Conservation (phyloP, 257 asterid species). For the Anisodus acutangulus region DNA sequence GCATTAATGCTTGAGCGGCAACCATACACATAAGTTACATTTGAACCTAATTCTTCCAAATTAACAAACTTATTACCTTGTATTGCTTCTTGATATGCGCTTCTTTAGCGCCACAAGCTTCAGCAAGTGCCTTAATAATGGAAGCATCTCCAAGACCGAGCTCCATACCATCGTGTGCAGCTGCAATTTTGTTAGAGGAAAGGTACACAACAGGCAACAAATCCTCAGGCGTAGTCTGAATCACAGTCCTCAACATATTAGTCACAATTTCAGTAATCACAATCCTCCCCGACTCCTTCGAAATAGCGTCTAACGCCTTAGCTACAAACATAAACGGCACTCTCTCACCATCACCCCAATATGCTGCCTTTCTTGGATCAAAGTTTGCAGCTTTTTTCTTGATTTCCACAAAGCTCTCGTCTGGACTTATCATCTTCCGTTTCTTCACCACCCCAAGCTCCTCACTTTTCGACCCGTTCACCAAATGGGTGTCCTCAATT, state of each 20-base stretch:
- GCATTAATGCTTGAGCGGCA: neutral
- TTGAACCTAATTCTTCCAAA: neutral
- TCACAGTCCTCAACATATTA: constrained; percentile 88
- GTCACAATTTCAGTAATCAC: constrained; percentile 83
- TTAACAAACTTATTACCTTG: constrained; percentile 49
- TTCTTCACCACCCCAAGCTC: constrained; percentile 51
- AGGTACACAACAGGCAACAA: constrained; percentile 78
- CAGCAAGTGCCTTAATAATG: constrained; percentile 84
- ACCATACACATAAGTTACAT: neutral
- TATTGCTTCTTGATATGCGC: constrained; percentile 75
- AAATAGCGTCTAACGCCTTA: constrained; percentile 78
- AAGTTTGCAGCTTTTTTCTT: constrained; percentile 69
- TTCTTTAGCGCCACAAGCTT: constrained; percentile 89
- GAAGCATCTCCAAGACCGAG: constrained; percentile 93
- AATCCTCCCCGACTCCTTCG: constrained; percentile 78
- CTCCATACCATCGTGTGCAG: constrained; percentile 92
- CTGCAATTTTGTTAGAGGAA: constrained; percentile 68
- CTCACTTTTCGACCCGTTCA: constrained; percentile 31
- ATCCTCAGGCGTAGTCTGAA: constrained; percentile 77
- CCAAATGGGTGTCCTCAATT: constrained; percentile 33
- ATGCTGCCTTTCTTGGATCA: constrained; percentile 71
- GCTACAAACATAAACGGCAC: constrained; percentile 92
- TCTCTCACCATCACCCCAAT: constrained; percentile 76
- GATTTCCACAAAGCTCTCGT: constrained; percentile 69
- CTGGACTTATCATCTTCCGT: constrained; percentile 54